Percentiles rank a stretch among this genome's conserved stretches.
These are phyloP conservation scores for Mucor saturninus DNA, from an alignment of 371 early-diverging fungal species.

Conservation along the genomic window DNA sequence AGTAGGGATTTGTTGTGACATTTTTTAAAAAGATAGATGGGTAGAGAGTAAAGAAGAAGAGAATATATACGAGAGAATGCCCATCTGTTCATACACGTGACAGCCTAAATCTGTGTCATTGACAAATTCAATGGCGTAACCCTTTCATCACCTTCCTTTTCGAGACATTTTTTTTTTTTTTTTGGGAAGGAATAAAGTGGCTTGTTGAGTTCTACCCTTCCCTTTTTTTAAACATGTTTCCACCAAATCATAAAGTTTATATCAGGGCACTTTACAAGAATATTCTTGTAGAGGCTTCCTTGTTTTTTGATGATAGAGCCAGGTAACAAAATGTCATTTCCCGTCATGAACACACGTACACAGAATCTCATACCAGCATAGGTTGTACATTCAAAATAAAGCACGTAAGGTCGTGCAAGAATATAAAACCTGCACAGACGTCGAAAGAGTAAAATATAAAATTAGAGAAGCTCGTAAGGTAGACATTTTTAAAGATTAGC, in stretches of 20 bases:
- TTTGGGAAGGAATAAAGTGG: not conserved
- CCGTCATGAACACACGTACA: no score
- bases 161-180: not conserved
- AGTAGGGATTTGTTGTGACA: constrained; percentile 57
- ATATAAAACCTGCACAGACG: constrained; percentile 37
- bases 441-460: constrained; percentile 39
- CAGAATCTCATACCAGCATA: constrained; percentile 2
- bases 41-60: constrained; percentile 7
- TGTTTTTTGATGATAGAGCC: constrained; percentile 53
- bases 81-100: constrained; percentile 13
- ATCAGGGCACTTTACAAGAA: constrained; percentile 43
- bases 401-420: constrained; percentile 32
- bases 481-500: not conserved
- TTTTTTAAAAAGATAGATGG: not conserved
- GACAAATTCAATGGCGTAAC: not conserved
- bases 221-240: constrained; percentile 9
- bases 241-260: constrained; percentile 31
- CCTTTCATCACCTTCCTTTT: not conserved
- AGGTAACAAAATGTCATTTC: constrained; percentile 26
- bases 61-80: not conserved
- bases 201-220: constrained; percentile 6
- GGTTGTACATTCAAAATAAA: constrained; percentile 39
- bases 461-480: constrained; percentile 46
- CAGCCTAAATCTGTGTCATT: not conserved
- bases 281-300: constrained; percentile 34